Evolutionary conservation across 2,329 filamentous ascomycete species (phyloP).

Genomic region (Claviceps sp.): DNA sequence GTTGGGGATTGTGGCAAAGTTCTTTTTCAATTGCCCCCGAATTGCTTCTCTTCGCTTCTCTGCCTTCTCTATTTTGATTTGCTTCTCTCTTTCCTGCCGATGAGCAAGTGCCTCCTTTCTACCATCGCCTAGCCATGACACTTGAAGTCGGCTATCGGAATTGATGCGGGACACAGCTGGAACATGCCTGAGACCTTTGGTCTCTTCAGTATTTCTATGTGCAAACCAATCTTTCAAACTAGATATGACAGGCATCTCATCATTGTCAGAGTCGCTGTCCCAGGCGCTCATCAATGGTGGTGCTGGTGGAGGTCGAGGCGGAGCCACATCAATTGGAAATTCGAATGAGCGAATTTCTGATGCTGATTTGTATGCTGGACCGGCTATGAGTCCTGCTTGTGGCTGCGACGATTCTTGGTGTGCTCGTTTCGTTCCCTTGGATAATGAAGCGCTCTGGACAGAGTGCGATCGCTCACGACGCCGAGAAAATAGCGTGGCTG

Average conservation of each 20-base stretch:
- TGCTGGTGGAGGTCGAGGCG: slow-evolving; percentile 5
- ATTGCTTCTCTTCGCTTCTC: slow-evolving; percentile 2
- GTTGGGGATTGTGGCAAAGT: not conserved
- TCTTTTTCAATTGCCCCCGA: not conserved
- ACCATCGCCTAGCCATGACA: slow-evolving; percentile 12
- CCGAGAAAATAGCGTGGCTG: slow-evolving; percentile 15
- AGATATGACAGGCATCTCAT: slow-evolving; percentile 9
- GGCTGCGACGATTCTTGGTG: not conserved
- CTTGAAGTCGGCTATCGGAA: slow-evolving; percentile 9
- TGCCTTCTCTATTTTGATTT: slow-evolving; percentile 2
- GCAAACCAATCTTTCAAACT: slow-evolving; percentile 8
- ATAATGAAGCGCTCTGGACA: slow-evolving; percentile 3
- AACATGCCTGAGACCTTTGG: slow-evolving; percentile 1
- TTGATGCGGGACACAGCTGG: slow-evolving; percentile 4
- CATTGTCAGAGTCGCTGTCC: slow-evolving; percentile 20
- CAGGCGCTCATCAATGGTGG: slow-evolving; percentile 16
- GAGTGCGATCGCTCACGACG: slow-evolving; percentile 12
- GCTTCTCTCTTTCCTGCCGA: slow-evolving; percentile 1
- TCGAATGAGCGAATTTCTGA: not conserved
- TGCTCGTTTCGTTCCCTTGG: not conserved
- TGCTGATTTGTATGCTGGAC: not conserved
- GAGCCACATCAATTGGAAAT: not conserved
- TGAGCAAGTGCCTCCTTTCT: slow-evolving; percentile 6
- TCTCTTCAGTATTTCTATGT: slow-evolving; percentile 1
- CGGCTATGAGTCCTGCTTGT: not conserved